Conservation (phyloP, 2,329 filamentous ascomycete genomes). For the Bipolaris zeicola region DNA sequence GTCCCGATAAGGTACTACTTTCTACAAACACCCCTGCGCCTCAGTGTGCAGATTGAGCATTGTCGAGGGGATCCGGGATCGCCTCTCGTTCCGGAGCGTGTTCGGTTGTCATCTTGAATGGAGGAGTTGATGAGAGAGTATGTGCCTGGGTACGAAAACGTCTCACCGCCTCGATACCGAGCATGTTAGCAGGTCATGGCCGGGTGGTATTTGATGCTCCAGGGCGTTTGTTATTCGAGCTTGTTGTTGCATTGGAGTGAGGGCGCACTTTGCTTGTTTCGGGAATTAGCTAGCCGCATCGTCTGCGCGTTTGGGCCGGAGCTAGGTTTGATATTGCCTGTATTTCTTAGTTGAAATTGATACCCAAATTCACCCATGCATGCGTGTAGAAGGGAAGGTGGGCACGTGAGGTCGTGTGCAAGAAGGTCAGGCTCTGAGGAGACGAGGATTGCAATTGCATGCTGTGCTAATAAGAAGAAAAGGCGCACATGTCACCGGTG, state of each 20-base stretch:
- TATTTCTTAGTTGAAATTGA: conserved; percentile 1
- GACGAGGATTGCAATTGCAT: background rate
- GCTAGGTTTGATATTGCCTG: conserved; percentile 1
- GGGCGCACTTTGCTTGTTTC: background rate
- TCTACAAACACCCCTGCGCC: conserved; percentile 30
- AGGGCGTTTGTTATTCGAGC: background rate
- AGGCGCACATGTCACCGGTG: no score
- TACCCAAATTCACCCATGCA: background rate
- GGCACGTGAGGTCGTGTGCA: background rate
- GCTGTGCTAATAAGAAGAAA: background rate
- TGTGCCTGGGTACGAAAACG: background rate
- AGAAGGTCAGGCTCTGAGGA: background rate
- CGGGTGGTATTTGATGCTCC: background rate
- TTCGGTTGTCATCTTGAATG: conserved; percentile 8
- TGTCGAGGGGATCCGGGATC: conserved; percentile 35
- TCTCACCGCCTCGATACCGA: conserved; percentile 6
- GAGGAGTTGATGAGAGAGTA: conserved; percentile 4
- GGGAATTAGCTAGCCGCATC: background rate
- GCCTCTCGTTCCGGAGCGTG: conserved; percentile 27
- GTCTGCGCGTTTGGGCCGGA: background rate
- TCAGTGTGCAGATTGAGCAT: conserved; percentile 38
- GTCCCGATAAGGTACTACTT: conserved; percentile 30
- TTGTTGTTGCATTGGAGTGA: background rate
- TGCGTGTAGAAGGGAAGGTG: background rate
- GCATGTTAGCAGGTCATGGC: background rate